Evolutionary conservation across 129 eudicot species (phyloP).

Genomic region (Silybum marianum): DNA sequence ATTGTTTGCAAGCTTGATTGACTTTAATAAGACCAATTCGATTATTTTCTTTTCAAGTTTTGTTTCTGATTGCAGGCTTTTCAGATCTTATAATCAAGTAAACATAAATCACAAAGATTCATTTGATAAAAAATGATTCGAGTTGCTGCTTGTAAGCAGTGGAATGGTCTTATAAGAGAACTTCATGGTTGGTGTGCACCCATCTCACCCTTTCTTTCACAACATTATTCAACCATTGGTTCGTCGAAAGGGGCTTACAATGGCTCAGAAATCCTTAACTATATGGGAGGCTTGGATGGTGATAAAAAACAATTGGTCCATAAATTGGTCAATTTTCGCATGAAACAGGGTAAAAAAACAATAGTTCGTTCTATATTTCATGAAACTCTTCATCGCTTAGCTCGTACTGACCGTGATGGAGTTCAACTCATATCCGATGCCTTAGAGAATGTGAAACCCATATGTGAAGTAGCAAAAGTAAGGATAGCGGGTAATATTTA

Average conservation of each 20-base stretch:
- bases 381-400: constrained; percentile 31
- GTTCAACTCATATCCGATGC: constrained; percentile 37
- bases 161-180: constrained; percentile 14
- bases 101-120: not conserved
- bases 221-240: constrained; percentile 23
- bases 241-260: constrained; percentile 31
- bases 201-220: constrained; percentile 10
- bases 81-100: not conserved
- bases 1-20: not conserved
- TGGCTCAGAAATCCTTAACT: constrained; percentile 36
- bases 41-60: not conserved
- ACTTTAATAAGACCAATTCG: not conserved
- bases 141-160: constrained; percentile 23
- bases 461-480: constrained; percentile 42
- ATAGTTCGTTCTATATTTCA: constrained; percentile 35
- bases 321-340: constrained; percentile 40
- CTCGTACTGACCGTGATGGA: constrained; percentile 36
- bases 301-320: constrained; percentile 37
- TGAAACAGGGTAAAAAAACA: constrained; percentile 41
- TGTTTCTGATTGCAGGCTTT: constrained; percentile 2
- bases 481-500: constrained; percentile 39
- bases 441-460: constrained; percentile 40
- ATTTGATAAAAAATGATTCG: constrained; percentile 31
- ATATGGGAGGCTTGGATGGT: constrained; percentile 37
- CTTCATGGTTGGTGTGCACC: constrained; percentile 16